These are phyloP conservation scores for Ambrosiella beaveri DNA, from an alignment of 2,329 filamentous ascomycete species.

Conservation along the genomic window DNA sequence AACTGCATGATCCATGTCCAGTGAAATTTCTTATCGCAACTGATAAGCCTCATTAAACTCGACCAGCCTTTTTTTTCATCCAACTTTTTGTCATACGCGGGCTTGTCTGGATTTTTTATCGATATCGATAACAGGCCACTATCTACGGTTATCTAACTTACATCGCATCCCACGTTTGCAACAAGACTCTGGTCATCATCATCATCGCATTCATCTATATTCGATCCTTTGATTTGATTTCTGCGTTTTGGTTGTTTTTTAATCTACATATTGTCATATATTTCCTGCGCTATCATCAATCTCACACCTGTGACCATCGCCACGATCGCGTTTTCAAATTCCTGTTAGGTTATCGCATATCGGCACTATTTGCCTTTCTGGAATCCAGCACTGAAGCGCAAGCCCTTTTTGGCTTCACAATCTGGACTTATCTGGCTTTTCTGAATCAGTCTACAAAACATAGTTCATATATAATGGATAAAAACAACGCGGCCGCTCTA, in stretches of 20 bases:
- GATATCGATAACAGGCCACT: conserved; percentile 4
- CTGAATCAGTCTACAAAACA: neutral
- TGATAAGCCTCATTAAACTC: neutral
- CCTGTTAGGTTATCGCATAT: no score
- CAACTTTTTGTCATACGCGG: neutral
- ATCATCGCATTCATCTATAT: no score
- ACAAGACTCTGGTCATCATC: neutral
- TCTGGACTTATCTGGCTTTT: neutral
- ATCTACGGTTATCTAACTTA: conserved; percentile 4
- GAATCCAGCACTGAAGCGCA: no score
- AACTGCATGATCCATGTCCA: neutral
- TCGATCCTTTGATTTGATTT: no score
- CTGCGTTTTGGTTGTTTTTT: neutral
- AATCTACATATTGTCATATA: neutral
- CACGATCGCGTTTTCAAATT: no score
- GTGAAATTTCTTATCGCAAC: neutral
- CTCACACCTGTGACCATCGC: no score
- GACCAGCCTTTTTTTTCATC: neutral
- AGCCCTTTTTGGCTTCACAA: no score
- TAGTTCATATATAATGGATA: neutral
- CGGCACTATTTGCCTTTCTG: no score
- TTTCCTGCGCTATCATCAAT: no score
- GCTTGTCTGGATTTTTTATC: neutral
- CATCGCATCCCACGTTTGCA: neutral
- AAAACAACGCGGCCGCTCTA: neutral